A percentile compares a stretch with the other conserved stretches of the same genome.
Evolutionary conservation across 1,139 yeast species (phyloP).

Genomic region (Saccharomycopsis phalli): DNA sequence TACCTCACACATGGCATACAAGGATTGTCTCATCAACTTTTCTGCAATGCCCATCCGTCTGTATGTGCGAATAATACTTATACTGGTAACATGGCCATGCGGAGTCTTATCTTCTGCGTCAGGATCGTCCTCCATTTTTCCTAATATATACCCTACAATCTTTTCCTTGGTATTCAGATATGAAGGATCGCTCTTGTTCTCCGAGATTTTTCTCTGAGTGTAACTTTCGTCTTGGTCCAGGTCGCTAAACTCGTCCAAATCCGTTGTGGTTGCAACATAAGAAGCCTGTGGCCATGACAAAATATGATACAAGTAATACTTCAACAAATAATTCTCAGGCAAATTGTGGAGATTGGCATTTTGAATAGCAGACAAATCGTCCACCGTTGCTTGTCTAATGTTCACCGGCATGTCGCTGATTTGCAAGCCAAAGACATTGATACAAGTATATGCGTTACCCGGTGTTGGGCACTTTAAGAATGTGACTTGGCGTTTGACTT

Average conservation of each 20-base stretch:
- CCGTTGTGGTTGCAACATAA: slow-evolving; percentile 82
- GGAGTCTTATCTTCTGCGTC: slow-evolving; percentile 58
- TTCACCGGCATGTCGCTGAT: slow-evolving; percentile 65
- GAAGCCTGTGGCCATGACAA: slow-evolving; percentile 98
- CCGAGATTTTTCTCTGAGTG: slow-evolving; percentile 20
- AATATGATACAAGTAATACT: slow-evolving; percentile 88
- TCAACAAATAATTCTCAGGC: slow-evolving; percentile 90
- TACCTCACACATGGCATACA: slow-evolving; percentile 71
- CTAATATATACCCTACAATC: slow-evolving; percentile 88
- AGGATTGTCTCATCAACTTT: slow-evolving; percentile 80
- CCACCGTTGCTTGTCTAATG: slow-evolving; percentile 79
- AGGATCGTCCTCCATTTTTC: slow-evolving; percentile 95
- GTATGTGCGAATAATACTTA: slow-evolving; percentile 92
- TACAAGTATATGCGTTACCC: slow-evolving; percentile 1
- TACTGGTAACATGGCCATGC: slow-evolving; percentile 90
- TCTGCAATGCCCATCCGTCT: slow-evolving; percentile 94
- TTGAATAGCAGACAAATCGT: slow-evolving; percentile 91
- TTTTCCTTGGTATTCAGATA: slow-evolving; percentile 58
- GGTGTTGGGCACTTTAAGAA: slow-evolving; percentile 9
- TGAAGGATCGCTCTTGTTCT: slow-evolving; percentile 37
- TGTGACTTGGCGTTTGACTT: not conserved
- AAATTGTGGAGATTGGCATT: slow-evolving; percentile 87
- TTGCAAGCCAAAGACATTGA: not conserved
- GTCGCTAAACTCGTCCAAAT: slow-evolving; percentile 27
- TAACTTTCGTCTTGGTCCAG: slow-evolving; percentile 26